Base-by-base conservation (phyloP, 78 protist genomes). In the Cyanophora paradoxa region DNA sequence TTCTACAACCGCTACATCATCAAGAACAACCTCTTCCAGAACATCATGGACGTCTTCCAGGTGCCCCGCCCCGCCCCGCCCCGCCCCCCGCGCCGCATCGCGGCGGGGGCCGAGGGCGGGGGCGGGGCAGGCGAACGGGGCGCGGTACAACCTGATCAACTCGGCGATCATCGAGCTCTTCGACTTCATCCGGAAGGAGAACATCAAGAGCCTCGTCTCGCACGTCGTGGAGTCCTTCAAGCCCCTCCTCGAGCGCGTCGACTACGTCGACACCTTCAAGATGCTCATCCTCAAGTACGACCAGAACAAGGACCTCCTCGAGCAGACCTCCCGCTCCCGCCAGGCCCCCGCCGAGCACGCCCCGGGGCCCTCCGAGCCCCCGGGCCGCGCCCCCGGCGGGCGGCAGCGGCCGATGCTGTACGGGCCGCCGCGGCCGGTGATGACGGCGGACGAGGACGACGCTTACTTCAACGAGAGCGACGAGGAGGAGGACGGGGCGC, bases 81-180 rank as follows among this genome's bases (percentile, higher is more conserved):
- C 37, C 28, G n/a, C 2, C 31, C 40, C 42, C 42, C 26, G 6
- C 2, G 0, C 26, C 14, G 28, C 65, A 10, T 1, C 39, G 36
- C 14, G n/a, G 6, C 6, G 13, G 42, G 11, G 33, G 34, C 58
- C 50, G 20, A 36, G 5, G 33, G 1, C 44, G 4, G 40, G 37
- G 26, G 37, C 8, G 50, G 26, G 6, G 39, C 6, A 40, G 50
- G 11, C 39, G 33, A 31, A 26, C 22, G 39, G 20, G 39, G 40
- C n/a, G 0, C 41, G 28, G 50, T 73, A 83, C 70, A 86, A 86
- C 42, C 79, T 83, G 48, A 16, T 86, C n/a, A 83, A 86, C 57
- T 81, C 88, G 0, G 84, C 88, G 31, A 46, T 85, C 40, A 72
- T 87, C 33, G 92, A 84, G 17, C 74, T 88, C 54, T 31, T 88